A percentile compares a stretch with the other conserved stretches of the same genome.
Conservation (phyloP, 345 rosid species). For the Salix viminalis region DNA sequence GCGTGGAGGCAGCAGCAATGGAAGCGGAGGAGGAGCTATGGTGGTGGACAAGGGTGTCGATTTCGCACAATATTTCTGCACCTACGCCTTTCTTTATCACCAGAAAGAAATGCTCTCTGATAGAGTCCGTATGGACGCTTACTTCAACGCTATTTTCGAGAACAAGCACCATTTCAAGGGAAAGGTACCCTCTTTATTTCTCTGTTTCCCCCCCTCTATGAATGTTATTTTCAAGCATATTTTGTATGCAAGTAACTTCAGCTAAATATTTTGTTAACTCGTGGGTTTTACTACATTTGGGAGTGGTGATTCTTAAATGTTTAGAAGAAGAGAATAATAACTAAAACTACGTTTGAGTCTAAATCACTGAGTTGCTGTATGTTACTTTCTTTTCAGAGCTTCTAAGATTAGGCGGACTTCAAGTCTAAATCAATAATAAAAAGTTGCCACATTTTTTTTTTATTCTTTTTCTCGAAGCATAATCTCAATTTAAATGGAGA, state of each 20-base stretch:
- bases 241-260: background rate
- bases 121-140: conserved; percentile 97
- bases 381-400: background rate
- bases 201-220: too few relatives aligned
- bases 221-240: background rate
- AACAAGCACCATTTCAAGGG: conserved; percentile 83
- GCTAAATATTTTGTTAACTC: too few relatives aligned
- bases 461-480: too few relatives aligned
- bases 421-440: too few relatives aligned
- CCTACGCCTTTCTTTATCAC: conserved; percentile 83
- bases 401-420: conserved; percentile 7
- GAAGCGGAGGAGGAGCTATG: conserved; percentile 20
- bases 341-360: background rate
- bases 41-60: conserved; percentile 83
- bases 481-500: background rate
- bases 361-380: background rate
- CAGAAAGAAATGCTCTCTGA: conserved; percentile 99
- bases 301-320: background rate
- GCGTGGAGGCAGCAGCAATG: conserved; percentile 25
- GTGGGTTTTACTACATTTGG: background rate
- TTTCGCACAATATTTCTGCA: conserved; percentile 84
- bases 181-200: conserved; percentile 39
- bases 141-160: conserved; percentile 62
- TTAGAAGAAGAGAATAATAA: background rate
- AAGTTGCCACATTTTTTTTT: too few relatives aligned